Evolutionary conservation across 108 stramenopile species (phyloP).

Genomic region (Nitzschia putrida): DNA sequence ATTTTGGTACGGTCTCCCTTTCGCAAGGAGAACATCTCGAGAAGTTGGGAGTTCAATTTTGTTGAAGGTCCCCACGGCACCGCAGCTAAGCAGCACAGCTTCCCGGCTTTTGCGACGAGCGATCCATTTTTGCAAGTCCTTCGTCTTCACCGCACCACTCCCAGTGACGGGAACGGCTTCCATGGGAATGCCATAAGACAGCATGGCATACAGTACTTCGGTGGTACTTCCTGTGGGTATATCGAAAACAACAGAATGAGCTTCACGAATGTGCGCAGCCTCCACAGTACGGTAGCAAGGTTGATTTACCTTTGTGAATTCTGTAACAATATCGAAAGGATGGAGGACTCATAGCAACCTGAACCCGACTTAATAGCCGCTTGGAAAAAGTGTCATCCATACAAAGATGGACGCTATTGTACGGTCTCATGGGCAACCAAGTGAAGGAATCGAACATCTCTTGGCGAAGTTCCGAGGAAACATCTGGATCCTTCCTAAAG

Average conservation of each 20-base stretch:
- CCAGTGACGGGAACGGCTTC: slow-evolving; percentile 17
- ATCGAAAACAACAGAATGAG: too few relatives aligned
- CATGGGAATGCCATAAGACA: slow-evolving; percentile 33
- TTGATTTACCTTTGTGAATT: slow-evolving; percentile 1
- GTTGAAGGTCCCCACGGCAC: not conserved
- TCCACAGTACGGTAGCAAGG: too few relatives aligned
- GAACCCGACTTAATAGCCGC: not conserved
- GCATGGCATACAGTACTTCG: slow-evolving; percentile 21
- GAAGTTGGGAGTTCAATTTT: slow-evolving; percentile 16
- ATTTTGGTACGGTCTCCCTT: slow-evolving; percentile 9
- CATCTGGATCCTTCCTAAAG: slow-evolving; percentile 3
- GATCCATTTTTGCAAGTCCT: slow-evolving; percentile 26
- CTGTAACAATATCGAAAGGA: slow-evolving; percentile 8
- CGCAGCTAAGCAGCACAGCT: not conserved
- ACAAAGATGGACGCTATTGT: slow-evolving; percentile 17
- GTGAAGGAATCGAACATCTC: slow-evolving; percentile 5
- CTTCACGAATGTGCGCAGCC: too few relatives aligned
- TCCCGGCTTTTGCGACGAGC: slow-evolving; percentile 5
- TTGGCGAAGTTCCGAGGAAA: slow-evolving; percentile 8
- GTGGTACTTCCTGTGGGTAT: slow-evolving; percentile 1
- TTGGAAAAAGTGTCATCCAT: slow-evolving; percentile 5
- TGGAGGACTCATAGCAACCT: slow-evolving; percentile 8
- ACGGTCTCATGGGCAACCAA: slow-evolving; percentile 14
- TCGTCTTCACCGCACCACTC: slow-evolving; percentile 22
- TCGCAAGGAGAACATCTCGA: slow-evolving; percentile 4